A percentile compares a stretch with the other conserved stretches of the same genome.
These are phyloP conservation scores for Fusarium luffae DNA, from an alignment of 2,329 filamentous ascomycete genomes.

Conservation along the genomic window DNA sequence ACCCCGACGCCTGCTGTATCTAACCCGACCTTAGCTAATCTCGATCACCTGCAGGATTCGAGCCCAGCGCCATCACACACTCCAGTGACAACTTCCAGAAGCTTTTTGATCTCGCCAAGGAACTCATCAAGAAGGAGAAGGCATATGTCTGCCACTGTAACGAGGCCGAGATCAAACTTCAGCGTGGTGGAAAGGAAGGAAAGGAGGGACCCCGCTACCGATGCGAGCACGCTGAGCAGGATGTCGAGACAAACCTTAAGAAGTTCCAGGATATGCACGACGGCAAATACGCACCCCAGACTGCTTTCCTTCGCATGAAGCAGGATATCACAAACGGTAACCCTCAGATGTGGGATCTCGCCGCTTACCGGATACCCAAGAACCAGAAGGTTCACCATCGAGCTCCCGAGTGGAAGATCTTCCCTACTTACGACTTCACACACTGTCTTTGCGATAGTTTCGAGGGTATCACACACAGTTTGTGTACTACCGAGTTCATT, in stretches of 20 bases:
- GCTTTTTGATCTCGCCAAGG: conserved; percentile 89
- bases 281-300: conserved; percentile 86
- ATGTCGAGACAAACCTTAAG: conserved; percentile 77
- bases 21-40: conserved; percentile 8
- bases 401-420: conserved; percentile 91
- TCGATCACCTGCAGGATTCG: conserved; percentile 63
- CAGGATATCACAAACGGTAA: conserved; percentile 86
- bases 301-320: conserved; percentile 93
- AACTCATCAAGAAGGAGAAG: conserved; percentile 76
- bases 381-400: conserved; percentile 77
- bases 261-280: conserved; percentile 93
- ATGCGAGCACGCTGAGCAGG: conserved; percentile 81
- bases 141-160: conserved; percentile 91
- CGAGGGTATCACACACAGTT: conserved; percentile 88
- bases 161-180: conserved; percentile 84
- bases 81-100: conserved; percentile 90
- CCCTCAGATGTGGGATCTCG: conserved; percentile 96
- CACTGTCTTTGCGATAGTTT: conserved; percentile 94
- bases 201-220: conserved; percentile 75
- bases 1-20: background rate
- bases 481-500: conserved; percentile 94
- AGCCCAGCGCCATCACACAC: conserved; percentile 82
- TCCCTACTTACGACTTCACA: conserved; percentile 93
- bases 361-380: conserved; percentile 86
- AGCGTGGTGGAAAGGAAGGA: conserved; percentile 81